Base-by-base conservation (phyloP, 1,284 basidiomycete species). In the Termitomyces sp. region DNA sequence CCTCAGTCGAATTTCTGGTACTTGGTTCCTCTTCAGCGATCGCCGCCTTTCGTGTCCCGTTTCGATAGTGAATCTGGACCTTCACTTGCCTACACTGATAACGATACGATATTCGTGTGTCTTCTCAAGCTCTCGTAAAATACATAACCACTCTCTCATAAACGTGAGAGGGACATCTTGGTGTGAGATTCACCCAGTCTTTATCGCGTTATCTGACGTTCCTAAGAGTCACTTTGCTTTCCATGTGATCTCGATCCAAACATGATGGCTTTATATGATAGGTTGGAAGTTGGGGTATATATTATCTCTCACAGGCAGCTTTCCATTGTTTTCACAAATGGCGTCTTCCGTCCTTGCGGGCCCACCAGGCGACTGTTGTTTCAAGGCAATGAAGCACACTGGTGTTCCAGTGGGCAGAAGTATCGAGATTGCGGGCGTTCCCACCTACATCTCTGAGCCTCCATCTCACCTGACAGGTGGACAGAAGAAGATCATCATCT, bases 391-490 rank as follows among this genome's bases (percentile, higher is more conserved):
- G 10, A 71, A 74, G 43, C 80, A 83, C 60, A 59, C 64, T 5
- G 81, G 81, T 5, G 69, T 66, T 0, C 67, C 81, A 0, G 66
- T 65, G 11, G 80, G 80, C 18, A 68, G 64, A 46, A 58, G 67
- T 3, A 70, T 73, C 40, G 64, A 62, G 6, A 70, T 83, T 45
- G 80, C 71, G 0, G 75, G 70, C 3, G 60, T 81, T 6, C 62
- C 72, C 10, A 81, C 80, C 1, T 83, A 83, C 59, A 58, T 82
- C 44, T 71, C 76, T 5, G 72, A 75, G 47, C 79, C 79, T 0
- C 61, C 69, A n/a, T 42, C 57, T 41, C 21, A 34, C 6, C 31
- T 16, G 21, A 3, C 45, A 19, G 24, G 51, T 31, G 31, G 51
- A 6, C 50, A 60, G 1, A 72, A 72, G 58, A 75, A 69, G 56